These are phyloP conservation scores for Fusarium begoniae DNA, from an alignment of 2,329 filamentous ascomycete genomes.

Conservation along the genomic window DNA sequence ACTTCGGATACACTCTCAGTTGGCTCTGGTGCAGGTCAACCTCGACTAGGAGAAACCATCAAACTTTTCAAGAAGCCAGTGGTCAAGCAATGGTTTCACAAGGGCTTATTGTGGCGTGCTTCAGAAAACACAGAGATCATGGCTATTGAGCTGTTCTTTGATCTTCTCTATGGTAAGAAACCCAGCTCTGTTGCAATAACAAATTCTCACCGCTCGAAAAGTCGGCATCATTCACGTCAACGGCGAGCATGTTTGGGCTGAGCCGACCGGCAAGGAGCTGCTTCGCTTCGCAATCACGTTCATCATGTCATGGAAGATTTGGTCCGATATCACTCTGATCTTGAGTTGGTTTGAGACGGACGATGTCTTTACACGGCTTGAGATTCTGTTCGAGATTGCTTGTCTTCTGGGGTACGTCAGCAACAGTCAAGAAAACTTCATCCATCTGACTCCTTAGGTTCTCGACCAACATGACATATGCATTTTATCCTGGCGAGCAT, in stretches of 20 bases:
- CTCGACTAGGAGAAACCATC: constrained; percentile 54
- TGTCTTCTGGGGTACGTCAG: constrained; percentile 63
- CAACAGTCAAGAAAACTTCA: background rate
- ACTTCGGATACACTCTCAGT: constrained; percentile 41
- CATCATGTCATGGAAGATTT: constrained; percentile 71
- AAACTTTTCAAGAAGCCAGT: constrained; percentile 68
- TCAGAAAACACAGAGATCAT: constrained; percentile 67
- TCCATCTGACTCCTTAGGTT: constrained; percentile 48
- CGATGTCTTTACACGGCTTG: constrained; percentile 66
- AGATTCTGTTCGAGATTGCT: constrained; percentile 68
- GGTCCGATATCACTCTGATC: constrained; percentile 65
- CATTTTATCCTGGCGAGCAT: constrained; percentile 56
- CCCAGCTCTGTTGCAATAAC: background rate
- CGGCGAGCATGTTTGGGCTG: constrained; percentile 67
- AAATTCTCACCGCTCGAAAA: constrained; percentile 8
- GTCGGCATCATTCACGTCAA: constrained; percentile 72
- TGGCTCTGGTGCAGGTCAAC: constrained; percentile 24
- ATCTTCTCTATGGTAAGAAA: constrained; percentile 62
- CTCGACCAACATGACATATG: constrained; percentile 69
- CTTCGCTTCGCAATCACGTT: constrained; percentile 69
- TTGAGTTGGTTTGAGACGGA: constrained; percentile 71
- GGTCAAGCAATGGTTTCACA: constrained; percentile 73
- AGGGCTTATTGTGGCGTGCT: constrained; percentile 70
- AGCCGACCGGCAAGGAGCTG: constrained; percentile 63
- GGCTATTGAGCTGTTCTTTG: constrained; percentile 71